Percentiles rank a stretch among this genome's conserved stretches.
Conservation (phyloP, 2,329 filamentous ascomycete genomes). For the Colletotrichum filicis region DNA sequence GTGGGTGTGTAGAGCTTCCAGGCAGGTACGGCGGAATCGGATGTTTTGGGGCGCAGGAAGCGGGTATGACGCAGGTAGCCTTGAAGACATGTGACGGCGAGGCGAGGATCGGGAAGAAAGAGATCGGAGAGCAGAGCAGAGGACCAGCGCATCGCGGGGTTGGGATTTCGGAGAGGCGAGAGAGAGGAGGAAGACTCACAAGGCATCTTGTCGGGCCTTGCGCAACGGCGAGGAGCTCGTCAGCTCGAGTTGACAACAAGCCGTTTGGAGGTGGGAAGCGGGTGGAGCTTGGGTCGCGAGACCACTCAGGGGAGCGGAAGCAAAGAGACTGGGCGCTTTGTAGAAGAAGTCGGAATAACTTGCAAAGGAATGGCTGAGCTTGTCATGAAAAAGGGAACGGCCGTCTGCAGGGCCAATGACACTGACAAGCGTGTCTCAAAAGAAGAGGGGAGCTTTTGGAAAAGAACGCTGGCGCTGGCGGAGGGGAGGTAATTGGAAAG, state of each 20-base stretch:
- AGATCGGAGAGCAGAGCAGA: conserved; percentile 15
- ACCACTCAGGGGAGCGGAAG: conserved; percentile 34
- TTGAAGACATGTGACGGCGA: conserved; percentile 30
- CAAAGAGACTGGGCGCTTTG: conserved; percentile 21
- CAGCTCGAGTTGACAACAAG: conserved; percentile 30
- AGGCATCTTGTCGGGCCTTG: conserved; percentile 39
- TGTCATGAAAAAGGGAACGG: conserved; percentile 35
- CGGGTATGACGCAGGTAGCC: conserved; percentile 32
- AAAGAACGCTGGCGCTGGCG: conserved; percentile 27
- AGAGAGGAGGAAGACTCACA: conserved; percentile 35
- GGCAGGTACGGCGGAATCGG: background rate
- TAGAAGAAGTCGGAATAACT: conserved; percentile 35
- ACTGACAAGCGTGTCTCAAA: conserved; percentile 34
- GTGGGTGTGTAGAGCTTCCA: background rate
- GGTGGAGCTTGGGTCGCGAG: conserved; percentile 36
- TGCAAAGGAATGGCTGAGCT: conserved; percentile 36
- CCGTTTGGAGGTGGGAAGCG: conserved; percentile 22
- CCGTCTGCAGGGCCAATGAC: conserved; percentile 35
- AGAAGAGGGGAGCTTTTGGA: conserved; percentile 33
- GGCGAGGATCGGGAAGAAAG: conserved; percentile 6
- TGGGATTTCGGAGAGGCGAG: background rate
- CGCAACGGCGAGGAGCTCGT: conserved; percentile 32
- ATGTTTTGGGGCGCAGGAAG: conserved; percentile 3
- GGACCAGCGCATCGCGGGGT: conserved; percentile 18
- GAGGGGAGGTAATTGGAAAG: conserved; percentile 35